phyloP scores from a whole-genome alignment of 2,329 filamentous ascomycete species.

The Pestalotiopsis sp. region DNA sequence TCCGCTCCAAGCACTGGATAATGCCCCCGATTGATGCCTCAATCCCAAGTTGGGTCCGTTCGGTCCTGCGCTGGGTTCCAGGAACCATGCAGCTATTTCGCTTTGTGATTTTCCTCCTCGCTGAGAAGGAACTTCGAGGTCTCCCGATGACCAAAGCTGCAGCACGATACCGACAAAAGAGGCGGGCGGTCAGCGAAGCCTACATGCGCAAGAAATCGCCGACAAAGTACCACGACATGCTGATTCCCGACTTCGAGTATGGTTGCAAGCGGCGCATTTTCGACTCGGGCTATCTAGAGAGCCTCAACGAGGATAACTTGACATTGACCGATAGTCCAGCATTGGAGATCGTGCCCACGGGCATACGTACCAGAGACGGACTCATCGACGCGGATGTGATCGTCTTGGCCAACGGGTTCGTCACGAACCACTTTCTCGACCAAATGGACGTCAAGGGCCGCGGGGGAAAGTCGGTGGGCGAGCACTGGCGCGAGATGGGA shows the following conservation, averaged over 20 bases:
- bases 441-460: conserved; percentile 56
- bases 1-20: conserved; percentile 46
- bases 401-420: conserved; percentile 64
- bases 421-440: conserved; percentile 55
- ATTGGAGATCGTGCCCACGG: conserved; percentile 46
- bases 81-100: conserved; percentile 42
- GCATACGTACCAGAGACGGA: conserved; percentile 38
- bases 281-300: conserved; percentile 57
- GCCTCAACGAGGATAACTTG: conserved; percentile 52
- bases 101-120: conserved; percentile 41
- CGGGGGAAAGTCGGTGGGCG: conserved; percentile 48
- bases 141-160: conserved; percentile 42
- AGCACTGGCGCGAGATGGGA: conserved; percentile 61
- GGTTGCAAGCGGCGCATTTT: conserved; percentile 68
- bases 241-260: conserved; percentile 64
- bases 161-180: conserved; percentile 36
- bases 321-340: conserved; percentile 50
- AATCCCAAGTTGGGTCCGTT: conserved; percentile 19
- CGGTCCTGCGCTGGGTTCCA: conserved; percentile 50
- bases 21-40: conserved; percentile 31
- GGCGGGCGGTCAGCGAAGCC: conserved; percentile 41
- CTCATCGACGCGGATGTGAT: conserved; percentile 60
- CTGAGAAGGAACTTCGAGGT: conserved; percentile 32
- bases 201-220: conserved; percentile 51
- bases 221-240: conserved; percentile 60